These are phyloP conservation scores for Fusarium brevicatenulatum DNA, from an alignment of 2,329 filamentous ascomycete genomes.

Conservation along the genomic window DNA sequence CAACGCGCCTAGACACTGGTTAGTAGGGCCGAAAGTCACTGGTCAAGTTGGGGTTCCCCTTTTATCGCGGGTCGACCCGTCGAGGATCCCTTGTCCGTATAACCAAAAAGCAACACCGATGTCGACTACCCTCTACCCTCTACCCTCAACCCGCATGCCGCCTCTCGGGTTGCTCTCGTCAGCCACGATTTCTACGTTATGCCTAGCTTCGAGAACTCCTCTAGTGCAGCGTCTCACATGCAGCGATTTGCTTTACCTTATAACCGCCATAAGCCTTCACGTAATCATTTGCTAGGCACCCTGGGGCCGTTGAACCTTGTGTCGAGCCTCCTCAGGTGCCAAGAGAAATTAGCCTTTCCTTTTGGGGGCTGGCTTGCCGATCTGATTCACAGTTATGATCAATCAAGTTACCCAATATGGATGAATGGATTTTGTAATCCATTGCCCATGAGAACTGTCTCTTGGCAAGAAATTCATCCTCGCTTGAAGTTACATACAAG, in stretches of 20 bases:
- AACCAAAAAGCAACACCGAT: neutral
- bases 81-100: constrained; percentile 13
- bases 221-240: neutral
- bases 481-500: neutral
- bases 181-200: neutral
- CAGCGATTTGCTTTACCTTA: neutral
- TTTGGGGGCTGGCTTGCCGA: constrained; percentile 38
- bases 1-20: neutral
- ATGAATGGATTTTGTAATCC: constrained; percentile 16
- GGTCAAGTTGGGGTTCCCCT: neutral
- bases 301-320: constrained; percentile 25
- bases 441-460: constrained; percentile 1
- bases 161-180: neutral
- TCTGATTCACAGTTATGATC: constrained; percentile 30
- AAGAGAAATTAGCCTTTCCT: constrained; percentile 27
- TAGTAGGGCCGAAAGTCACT: constrained; percentile 2
- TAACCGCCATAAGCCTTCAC: constrained; percentile 26
- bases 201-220: neutral
- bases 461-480: neutral
- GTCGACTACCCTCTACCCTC: neutral
- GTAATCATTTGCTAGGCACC: constrained; percentile 22
- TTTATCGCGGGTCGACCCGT: constrained; percentile 31
- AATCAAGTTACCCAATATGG: constrained; percentile 37
- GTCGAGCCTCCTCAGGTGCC: constrained; percentile 16
- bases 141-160: neutral